Conservation (phyloP, 176 grass and related monocot genomes). For the Microstegium vimineum region DNA sequence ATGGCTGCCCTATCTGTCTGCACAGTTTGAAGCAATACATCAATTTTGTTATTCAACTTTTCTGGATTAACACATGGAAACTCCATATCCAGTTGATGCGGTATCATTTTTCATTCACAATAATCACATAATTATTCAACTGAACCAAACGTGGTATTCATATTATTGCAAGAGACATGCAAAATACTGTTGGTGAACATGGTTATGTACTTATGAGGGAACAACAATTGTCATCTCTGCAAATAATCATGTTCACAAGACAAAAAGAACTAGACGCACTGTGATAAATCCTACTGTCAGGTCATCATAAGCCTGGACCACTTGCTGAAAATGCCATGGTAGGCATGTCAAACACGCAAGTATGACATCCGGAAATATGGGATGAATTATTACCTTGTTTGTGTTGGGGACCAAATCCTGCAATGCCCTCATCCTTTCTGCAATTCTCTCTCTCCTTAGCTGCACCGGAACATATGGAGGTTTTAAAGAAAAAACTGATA, state of each 20-base stretch:
- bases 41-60: neutral
- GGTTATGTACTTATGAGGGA: neutral
- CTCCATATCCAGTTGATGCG: neutral
- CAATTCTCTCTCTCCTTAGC: constrained; percentile 89
- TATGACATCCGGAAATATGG: constrained; percentile 20
- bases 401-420: constrained; percentile 95
- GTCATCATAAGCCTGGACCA: constrained; percentile 24
- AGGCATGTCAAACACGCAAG: constrained; percentile 5
- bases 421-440: constrained; percentile 91
- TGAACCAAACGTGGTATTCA: neutral
- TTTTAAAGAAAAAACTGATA: constrained; percentile 10
- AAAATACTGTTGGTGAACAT: neutral
- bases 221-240: neutral
- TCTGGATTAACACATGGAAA: neutral
- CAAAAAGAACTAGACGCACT: constrained; percentile 5
- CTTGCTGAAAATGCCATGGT: constrained; percentile 14
- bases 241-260: constrained; percentile 10
- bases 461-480: constrained; percentile 23
- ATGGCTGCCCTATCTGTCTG: constrained; percentile 94
- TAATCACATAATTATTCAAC: neutral
- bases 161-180: neutral
- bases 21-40: constrained; percentile 31
- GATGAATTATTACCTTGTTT: constrained; percentile 67
- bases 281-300: neutral
- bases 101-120: neutral